Evolutionary conservation across 768 basidiomycete species (phyloP), one percentile per base, ranked within the genome.

Genomic region (Cubamyces sp.): DNA sequence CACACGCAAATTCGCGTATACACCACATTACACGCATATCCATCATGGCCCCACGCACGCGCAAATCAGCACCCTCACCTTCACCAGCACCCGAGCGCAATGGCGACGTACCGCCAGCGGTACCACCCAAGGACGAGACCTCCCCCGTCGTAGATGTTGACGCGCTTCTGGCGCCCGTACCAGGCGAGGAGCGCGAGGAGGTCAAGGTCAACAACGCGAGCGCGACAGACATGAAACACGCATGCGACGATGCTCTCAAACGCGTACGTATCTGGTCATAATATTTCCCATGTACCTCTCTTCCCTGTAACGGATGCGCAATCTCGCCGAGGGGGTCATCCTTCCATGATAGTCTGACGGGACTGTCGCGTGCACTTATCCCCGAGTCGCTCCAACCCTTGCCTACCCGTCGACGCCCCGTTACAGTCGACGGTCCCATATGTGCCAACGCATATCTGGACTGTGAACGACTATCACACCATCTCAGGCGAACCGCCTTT

Each of bases 181-280:
- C 68, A 34, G 61, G 54, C 14, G 67, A 60, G 43, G 69, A 68
- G 42, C 68, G 75, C 37, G 78, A 79, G 43, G 73, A 72, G 41
- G 76, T 82, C 60, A 79, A 79, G 61, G 77, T 84, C 56, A 86
- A 85, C 75, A 83, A 82, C 60, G 76, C 79, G 25, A 83, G 77
- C 66, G 67, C 79, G 47, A 68, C 71, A 9, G 84, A 85, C 68
- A 77, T 85, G 65, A 85, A 86, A 71, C 74, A 76, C 57, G 78
- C 84, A 9, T 76, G 81, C 64, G 96, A 98, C 75, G 96, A 98
- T 77, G 88, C 89, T 47, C 78, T 98, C 60, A 94, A 92, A 75
- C 88, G 92, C 70, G 95, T 96, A 72, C 50, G 85, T 78, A 15
- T 37, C 8, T 46, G 15, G 26, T 59, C 79, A 78, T 42, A 51